phyloP scores from a whole-genome alignment of 1,284 basidiomycete species.

The Ustilago xerochloae region DNA sequence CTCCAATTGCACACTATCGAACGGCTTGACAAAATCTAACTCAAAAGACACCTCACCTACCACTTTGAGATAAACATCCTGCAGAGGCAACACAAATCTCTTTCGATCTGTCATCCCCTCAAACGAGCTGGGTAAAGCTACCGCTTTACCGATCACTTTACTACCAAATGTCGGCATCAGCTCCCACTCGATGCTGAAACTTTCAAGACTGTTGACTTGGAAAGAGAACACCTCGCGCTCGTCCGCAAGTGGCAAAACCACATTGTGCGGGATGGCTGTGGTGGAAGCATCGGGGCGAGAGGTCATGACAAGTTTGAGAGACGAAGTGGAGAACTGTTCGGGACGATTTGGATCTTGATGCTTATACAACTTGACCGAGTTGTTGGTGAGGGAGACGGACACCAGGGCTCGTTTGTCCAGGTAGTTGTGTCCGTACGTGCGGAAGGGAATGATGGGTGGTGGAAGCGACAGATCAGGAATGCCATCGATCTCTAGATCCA shows the following conservation, averaged over 20 bases:
- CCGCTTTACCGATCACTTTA: slow-evolving; percentile 92
- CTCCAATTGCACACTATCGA: slow-evolving; percentile 92
- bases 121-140: slow-evolving; percentile 83
- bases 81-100: slow-evolving; percentile 74
- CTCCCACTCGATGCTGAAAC: slow-evolving; percentile 89
- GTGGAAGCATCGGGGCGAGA: slow-evolving; percentile 81
- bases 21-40: slow-evolving; percentile 86
- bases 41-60: slow-evolving; percentile 96
- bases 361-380: slow-evolving; percentile 65
- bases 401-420: slow-evolving; percentile 88
- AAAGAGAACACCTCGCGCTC: slow-evolving; percentile 87
- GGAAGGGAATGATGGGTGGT: slow-evolving; percentile 93
- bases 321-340: slow-evolving; percentile 72
- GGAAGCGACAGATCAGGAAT: slow-evolving; percentile 94
- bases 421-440: slow-evolving; percentile 69
- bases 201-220: slow-evolving; percentile 81
- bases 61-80: slow-evolving; percentile 91
- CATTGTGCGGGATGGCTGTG: slow-evolving; percentile 71
- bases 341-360: slow-evolving; percentile 61
- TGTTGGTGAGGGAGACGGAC: slow-evolving; percentile 76
- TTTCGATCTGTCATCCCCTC: slow-evolving; percentile 69
- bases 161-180: slow-evolving; percentile 99
- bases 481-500: slow-evolving; percentile 75
- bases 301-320: slow-evolving; percentile 93
- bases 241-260: slow-evolving; percentile 80